Conservation (phyloP, 257 asterid species). For the Solanum clarkiae region DNA sequence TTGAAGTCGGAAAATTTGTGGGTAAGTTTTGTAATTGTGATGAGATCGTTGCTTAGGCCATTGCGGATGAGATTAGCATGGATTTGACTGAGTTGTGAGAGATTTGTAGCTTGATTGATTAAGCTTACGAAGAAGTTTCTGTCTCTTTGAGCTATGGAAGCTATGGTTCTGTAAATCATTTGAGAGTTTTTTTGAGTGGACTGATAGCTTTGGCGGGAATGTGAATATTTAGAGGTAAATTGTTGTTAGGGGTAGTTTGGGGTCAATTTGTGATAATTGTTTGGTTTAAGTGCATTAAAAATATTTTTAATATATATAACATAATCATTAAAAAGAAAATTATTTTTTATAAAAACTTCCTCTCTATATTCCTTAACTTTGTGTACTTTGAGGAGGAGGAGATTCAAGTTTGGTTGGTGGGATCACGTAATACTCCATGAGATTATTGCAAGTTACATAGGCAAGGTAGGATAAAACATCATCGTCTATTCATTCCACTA, state of each 20-base stretch:
- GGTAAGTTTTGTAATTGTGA: conserved; percentile 52
- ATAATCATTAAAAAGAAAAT: too few relatives aligned
- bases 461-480: too few relatives aligned
- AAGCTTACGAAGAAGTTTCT: conserved; percentile 34
- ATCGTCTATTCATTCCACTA: too few relatives aligned
- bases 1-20: conserved; percentile 52
- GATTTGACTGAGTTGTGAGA: conserved; percentile 48
- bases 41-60: conserved; percentile 26
- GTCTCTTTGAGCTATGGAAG: conserved; percentile 22
- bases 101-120: conserved; percentile 28
- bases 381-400: too few relatives aligned
- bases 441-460: too few relatives aligned
- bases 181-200: not conserved
- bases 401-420: too few relatives aligned
- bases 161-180: conserved; percentile 26
- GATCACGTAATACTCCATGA: too few relatives aligned
- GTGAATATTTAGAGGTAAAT: not conserved
- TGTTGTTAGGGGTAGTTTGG: not conserved
- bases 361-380: too few relatives aligned
- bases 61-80: conserved; percentile 58
- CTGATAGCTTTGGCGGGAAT: conserved; percentile 2
- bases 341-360: too few relatives aligned
- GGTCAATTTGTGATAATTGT: too few relatives aligned
- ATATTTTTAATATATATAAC: too few relatives aligned
- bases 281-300: too few relatives aligned